Conservation (phyloP, 495 filamentous ascomycete genomes). For the Penicillium cosmopolitanum region DNA sequence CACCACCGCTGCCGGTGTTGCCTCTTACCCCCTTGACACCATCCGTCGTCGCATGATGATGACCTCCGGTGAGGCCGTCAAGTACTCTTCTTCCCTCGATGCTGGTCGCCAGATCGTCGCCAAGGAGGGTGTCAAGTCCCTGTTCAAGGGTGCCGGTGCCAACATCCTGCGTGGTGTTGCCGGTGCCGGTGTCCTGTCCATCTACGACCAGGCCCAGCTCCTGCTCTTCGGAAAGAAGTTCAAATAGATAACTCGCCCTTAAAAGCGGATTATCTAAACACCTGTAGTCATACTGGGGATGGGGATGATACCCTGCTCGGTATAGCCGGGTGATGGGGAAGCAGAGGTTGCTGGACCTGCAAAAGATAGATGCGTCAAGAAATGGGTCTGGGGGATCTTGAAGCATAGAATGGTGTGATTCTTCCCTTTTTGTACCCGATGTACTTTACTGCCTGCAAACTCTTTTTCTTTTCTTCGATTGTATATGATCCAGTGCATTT, state of each 20-base stretch:
- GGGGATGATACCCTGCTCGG: conserved; percentile 36
- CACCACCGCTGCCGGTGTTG: conserved; percentile 99
- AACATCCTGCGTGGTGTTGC: conserved; percentile 99
- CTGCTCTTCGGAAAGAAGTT: conserved; percentile 99
- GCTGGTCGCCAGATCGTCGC: conserved; percentile 94
- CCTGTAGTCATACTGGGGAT: conserved; percentile 39
- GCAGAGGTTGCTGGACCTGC: conserved; percentile 40
- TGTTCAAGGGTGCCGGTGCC: conserved; percentile 99
- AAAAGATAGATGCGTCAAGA: conserved; percentile 57
- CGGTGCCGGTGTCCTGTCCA: conserved; percentile 99
- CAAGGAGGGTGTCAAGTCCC: conserved; percentile 93
- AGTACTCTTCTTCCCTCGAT: conserved; percentile 95
- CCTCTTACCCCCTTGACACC: conserved; percentile 99
- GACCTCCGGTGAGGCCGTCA: conserved; percentile 95
- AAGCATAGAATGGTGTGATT: conserved; percentile 52
- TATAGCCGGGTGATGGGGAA: conserved; percentile 32
- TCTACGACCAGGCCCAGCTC: conserved; percentile 99
- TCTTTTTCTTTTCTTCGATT: conserved; percentile 43
- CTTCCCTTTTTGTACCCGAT: conserved; percentile 53
- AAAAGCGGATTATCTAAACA: conserved; percentile 17
- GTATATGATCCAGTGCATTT: not conserved
- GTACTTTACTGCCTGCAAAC: conserved; percentile 62
- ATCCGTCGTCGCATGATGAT: conserved; percentile 99
- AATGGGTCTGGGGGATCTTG: conserved; percentile 43
- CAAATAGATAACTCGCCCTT: conserved; percentile 66